phyloP scores from a whole-genome alignment of 805 yeast species.

The Candida lessepsii region DNA sequence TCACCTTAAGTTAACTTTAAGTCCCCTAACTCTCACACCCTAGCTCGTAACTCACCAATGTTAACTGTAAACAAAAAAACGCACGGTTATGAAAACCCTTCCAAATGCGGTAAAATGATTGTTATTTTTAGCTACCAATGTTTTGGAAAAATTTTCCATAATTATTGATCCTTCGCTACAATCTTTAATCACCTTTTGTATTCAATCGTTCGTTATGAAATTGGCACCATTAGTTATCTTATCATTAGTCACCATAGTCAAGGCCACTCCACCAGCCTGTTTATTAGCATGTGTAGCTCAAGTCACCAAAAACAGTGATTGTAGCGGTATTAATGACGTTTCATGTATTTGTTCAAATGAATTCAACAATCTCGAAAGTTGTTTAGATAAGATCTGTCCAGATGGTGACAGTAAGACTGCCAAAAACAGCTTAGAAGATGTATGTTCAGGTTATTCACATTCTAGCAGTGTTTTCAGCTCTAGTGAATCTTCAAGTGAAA shows the following conservation, averaged over 20 bases:
- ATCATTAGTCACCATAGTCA: slow-evolving; percentile 33
- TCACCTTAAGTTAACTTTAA: too few species aligned
- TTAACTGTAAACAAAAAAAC: slow-evolving; percentile 1
- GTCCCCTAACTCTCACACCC: background rate
- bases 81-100: slow-evolving; percentile 6
- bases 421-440: slow-evolving; percentile 49
- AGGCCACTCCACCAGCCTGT: slow-evolving; percentile 89
- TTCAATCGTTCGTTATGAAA: slow-evolving; percentile 11
- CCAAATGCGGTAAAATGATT: slow-evolving; percentile 4
- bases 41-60: background rate
- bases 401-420: slow-evolving; percentile 59
- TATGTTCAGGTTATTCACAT: slow-evolving; percentile 49
- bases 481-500: slow-evolving; percentile 18
- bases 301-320: slow-evolving; percentile 56
- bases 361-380: slow-evolving; percentile 50
- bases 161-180: slow-evolving; percentile 9
- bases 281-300: slow-evolving; percentile 82
- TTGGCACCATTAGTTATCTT: slow-evolving; percentile 20
- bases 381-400: slow-evolving; percentile 73
- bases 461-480: slow-evolving; percentile 26
- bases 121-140: slow-evolving; percentile 7
- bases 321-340: slow-evolving; percentile 62
- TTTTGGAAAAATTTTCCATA: slow-evolving; percentile 6
- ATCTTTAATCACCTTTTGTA: background rate
- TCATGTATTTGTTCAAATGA: slow-evolving; percentile 67